Evolutionary conservation across 2,329 filamentous ascomycete species (phyloP).

Genomic region (Biscogniauxia mediterranea): DNA sequence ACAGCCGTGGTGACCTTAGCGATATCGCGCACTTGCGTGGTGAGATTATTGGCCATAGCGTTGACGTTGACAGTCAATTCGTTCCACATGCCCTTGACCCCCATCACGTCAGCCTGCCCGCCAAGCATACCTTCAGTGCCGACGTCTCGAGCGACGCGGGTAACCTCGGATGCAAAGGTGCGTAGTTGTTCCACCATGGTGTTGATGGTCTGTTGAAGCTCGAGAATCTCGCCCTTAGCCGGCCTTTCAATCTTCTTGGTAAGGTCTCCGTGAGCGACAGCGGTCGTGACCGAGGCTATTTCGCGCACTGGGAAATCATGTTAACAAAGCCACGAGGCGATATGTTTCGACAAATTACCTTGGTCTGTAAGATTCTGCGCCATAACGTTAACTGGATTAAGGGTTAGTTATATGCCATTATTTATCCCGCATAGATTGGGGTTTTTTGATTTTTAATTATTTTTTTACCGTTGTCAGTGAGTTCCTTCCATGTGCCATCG

Average conservation of each 20-base stretch:
- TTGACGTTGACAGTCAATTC: conserved; percentile 84
- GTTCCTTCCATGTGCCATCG: conserved; percentile 95
- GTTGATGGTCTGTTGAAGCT: conserved; percentile 83
- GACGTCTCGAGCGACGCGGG: conserved; percentile 78
- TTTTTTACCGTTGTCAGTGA: conserved; percentile 74
- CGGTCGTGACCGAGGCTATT: conserved; percentile 80
- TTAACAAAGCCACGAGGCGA: conserved; percentile 6
- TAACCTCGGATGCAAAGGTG: conserved; percentile 82
- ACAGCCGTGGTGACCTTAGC: conserved; percentile 75
- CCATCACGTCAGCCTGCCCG: conserved; percentile 79
- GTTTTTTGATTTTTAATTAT: too few relatives aligned
- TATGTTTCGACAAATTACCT: conserved; percentile 38
- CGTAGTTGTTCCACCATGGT: conserved; percentile 86
- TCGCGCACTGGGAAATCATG: conserved; percentile 60
- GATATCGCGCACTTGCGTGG: conserved; percentile 91
- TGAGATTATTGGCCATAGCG: conserved; percentile 84
- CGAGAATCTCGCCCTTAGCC: conserved; percentile 77
- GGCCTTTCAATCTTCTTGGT: conserved; percentile 83
- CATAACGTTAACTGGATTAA: conserved; percentile 70
- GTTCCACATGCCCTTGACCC: conserved; percentile 86
- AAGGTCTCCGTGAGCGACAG: conserved; percentile 78
- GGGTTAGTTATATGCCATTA: conserved; percentile 24
- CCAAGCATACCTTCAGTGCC: conserved; percentile 81
- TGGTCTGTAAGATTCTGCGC: conserved; percentile 79
- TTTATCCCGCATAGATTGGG: conserved; percentile 1